These are phyloP conservation scores for Stenogyne calaminthoides DNA, from an alignment of 305 asterid genomes.

Conservation along the genomic window DNA sequence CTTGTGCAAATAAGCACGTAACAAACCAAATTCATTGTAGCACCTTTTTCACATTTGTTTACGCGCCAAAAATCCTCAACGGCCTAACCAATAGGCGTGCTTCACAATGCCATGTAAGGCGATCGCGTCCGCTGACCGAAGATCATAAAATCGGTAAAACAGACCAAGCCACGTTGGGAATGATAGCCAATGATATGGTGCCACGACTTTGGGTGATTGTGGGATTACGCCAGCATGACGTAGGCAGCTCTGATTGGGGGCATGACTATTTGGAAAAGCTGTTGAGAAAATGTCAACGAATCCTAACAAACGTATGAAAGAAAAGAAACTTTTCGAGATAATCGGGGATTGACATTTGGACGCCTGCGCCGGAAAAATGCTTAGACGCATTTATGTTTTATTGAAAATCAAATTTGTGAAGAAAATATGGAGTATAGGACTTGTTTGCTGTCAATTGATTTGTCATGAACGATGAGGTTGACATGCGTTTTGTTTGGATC, in stretches of 20 bases:
- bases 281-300: slow-evolving; percentile 33
- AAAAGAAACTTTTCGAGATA: background rate
- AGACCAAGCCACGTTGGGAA: slow-evolving; percentile 16
- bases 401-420: background rate
- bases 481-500: background rate
- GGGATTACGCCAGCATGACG: slow-evolving; percentile 21
- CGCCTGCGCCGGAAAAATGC: slow-evolving; percentile 24
- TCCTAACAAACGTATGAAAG: background rate
- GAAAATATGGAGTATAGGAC: background rate
- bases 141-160: background rate
- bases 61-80: slow-evolving; percentile 7
- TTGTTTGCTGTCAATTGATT: background rate
- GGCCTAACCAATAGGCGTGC: background rate
- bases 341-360: slow-evolving; percentile 5
- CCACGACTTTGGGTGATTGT: background rate
- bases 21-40: background rate
- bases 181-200: slow-evolving; percentile 5
- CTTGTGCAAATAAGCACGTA: background rate
- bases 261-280: background rate
- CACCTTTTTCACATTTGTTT: slow-evolving; percentile 11
- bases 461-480: background rate
- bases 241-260: background rate
- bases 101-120: slow-evolving; percentile 35
- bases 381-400: background rate
- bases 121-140: slow-evolving; percentile 24